phyloP scores from a whole-genome alignment of 352 stramenopile genomes.

The Phytophthora pisi region DNA sequence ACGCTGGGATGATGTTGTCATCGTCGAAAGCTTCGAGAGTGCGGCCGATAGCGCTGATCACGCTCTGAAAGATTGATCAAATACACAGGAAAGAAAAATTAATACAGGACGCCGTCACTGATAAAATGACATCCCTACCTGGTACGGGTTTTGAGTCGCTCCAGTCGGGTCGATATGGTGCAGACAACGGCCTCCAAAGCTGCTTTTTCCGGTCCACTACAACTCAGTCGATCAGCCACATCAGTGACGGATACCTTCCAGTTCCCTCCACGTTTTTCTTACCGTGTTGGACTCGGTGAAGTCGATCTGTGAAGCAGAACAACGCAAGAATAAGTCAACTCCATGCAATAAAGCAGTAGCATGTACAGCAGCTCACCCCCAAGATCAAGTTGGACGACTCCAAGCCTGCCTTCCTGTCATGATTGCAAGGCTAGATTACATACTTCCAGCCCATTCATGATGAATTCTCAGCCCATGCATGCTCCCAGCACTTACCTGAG shows the following conservation, averaged over 20 bases:
- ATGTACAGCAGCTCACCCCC: constrained; percentile 16
- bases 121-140: constrained; percentile 8
- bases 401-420: constrained; percentile 43
- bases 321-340: not conserved
- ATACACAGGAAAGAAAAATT: not conserved
- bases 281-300: constrained; percentile 78
- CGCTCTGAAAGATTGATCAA: constrained; percentile 25
- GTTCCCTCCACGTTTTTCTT: not conserved
- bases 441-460: not conserved
- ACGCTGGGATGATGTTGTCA: constrained; percentile 79
- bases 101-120: not conserved
- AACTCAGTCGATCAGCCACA: not conserved
- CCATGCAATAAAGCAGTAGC: not conserved
- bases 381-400: constrained; percentile 71
- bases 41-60: constrained; percentile 66
- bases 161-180: constrained; percentile 69
- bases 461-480: not conserved
- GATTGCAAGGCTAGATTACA: constrained; percentile 1
- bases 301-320: constrained; percentile 52
- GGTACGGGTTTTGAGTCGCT: constrained; percentile 59
- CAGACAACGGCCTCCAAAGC: constrained; percentile 64
- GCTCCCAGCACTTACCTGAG: constrained; percentile 22
- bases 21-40: constrained; percentile 79
- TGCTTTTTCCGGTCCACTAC: constrained; percentile 72
- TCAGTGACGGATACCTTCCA: not conserved